Percentiles rank a stretch among this genome's conserved stretches.
phyloP scores from a whole-genome alignment of 129 eudicot species.

The Ambrosia artemisiifolia region DNA sequence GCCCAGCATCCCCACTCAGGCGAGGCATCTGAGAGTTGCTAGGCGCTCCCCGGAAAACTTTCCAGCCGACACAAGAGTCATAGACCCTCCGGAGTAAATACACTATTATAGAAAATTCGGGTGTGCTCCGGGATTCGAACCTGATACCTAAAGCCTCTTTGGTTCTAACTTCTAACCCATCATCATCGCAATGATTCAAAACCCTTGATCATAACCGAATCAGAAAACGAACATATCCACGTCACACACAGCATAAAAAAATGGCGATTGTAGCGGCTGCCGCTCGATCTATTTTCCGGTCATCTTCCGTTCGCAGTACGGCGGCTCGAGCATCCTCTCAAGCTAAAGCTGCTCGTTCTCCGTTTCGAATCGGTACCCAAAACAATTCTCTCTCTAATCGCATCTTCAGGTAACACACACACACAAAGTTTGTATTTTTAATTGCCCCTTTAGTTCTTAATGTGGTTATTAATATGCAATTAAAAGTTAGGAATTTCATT shows the following conservation, averaged over 20 bases:
- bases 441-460: neutral
- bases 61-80: too few relatives aligned
- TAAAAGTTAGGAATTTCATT: neutral
- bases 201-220: neutral
- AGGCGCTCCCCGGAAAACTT: too few relatives aligned
- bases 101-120: too few relatives aligned
- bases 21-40: too few relatives aligned
- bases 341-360: slow-evolving; percentile 45
- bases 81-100: too few relatives aligned
- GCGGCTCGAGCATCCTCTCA: slow-evolving; percentile 54
- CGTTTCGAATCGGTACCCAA: slow-evolving; percentile 52
- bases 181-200: too few relatives aligned
- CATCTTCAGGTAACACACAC: slow-evolving; percentile 57
- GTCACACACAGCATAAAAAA: neutral
- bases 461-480: neutral
- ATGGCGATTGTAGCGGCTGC: slow-evolving; percentile 58
- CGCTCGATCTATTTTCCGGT: slow-evolving; percentile 72
- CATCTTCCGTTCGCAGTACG: slow-evolving; percentile 60
- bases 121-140: too few relatives aligned
- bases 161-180: too few relatives aligned
- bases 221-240: neutral
- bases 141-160: too few relatives aligned
- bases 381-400: slow-evolving; percentile 53
- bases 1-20: too few relatives aligned
- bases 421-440: neutral